Evolutionary conservation across 495 filamentous ascomycete genomes (phyloP).

Genomic region (Clavariopsis aquatica): DNA sequence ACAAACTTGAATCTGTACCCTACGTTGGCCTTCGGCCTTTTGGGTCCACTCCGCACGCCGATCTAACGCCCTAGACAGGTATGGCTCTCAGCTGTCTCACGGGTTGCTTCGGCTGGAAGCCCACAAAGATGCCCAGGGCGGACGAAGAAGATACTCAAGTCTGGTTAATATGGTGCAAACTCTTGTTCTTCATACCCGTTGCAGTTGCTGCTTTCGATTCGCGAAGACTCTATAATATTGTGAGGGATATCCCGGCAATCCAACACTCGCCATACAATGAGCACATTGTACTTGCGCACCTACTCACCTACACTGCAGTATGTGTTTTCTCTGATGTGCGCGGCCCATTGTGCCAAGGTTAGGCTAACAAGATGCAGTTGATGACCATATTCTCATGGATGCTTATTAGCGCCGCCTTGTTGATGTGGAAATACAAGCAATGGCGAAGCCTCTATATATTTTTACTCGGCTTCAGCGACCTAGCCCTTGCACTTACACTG

Average conservation of each 20-base stretch:
- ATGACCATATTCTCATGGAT: conserved; percentile 25
- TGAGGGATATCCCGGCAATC: conserved; percentile 14
- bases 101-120: conserved; percentile 5
- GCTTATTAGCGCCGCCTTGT: conserved; percentile 21
- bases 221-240: conserved; percentile 1
- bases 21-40: too few species aligned
- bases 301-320: conserved; percentile 16
- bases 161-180: conserved; percentile 18
- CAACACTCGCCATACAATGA: conserved; percentile 10
- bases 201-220: conserved; percentile 22
- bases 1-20: too few species aligned
- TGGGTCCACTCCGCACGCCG: too few species aligned
- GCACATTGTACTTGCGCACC: conserved; percentile 16
- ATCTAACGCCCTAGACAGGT: too few species aligned
- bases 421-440: conserved; percentile 6
- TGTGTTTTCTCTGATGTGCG: conserved; percentile 4
- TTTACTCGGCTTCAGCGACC: conserved; percentile 23
- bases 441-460: conserved; percentile 19
- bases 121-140: conserved; percentile 13
- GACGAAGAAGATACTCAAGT: conserved; percentile 15
- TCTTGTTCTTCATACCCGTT: conserved; percentile 15
- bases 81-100: conserved; percentile 1
- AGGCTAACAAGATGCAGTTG: conserved; percentile 13
- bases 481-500: conserved; percentile 13
- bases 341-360: background rate